Base-by-base conservation (phyloP, 495 filamentous ascomycete genomes). In the Hyaloscypha finlandica region DNA sequence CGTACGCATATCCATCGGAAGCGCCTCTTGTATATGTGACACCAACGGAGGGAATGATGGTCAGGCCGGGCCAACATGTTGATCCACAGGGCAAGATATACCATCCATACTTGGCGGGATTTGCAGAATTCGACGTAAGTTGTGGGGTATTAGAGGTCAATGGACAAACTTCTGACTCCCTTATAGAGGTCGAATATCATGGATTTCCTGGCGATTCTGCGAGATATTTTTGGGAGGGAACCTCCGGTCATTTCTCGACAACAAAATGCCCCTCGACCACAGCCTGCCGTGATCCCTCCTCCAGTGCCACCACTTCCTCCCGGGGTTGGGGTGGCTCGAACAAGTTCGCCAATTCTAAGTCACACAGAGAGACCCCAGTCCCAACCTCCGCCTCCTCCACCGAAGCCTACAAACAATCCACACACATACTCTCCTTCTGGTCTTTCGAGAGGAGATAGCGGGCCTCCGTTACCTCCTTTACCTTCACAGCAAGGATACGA, bases 1-100 rank as follows among this genome's bases (percentile, higher is more conserved):
- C 96, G 2, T 92, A 95, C 71, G 86, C 88, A 33, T 99, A 99
- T 73, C 96, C 95, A 37, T 84, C 85, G 42, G 90, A 96, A 71
- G 81, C 92, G 8, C 95, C 95, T 0, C 83, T 97, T 19, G 86
- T 86, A 61, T 99, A 96, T 77, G 92, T 97, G 52, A 93, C 88
- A 9, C 93, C 96, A 25, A 90, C 91, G 2, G 88, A 90, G 68
- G 92, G 89, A 72, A 97, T 99, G 93, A 79, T 90, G 61, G 89
- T 98, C 30, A 84, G 94, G 30, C 89, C 93, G 6, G 95, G 96
- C 2, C 95, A 98, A 71, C 92, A 98, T 80, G 93, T 99, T 61
- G 93, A 94, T 70, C 87, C 90, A n/a, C 93, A 97, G 72, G 95
- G 95, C 57, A 89, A 89, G 74, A 86, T 97, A 71, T 99, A 97